Conservation (phyloP, 257 asterid species). For the Solanum bulbocastanum region DNA sequence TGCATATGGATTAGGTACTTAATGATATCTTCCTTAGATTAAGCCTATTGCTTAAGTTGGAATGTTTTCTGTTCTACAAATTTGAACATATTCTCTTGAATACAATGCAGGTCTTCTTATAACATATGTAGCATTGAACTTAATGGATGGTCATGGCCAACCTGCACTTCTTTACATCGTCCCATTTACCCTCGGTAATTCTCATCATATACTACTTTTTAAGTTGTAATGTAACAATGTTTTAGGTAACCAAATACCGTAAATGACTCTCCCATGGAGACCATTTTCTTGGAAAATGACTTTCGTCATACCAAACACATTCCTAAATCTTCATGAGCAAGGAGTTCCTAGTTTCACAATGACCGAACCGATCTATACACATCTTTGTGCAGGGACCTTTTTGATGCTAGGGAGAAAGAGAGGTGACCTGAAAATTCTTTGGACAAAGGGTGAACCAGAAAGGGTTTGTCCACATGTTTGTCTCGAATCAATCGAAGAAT, state of each 20-base stretch:
- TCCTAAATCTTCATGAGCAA: not conserved
- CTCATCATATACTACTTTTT: not conserved
- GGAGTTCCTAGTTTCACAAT: not conserved
- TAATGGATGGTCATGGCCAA: constrained; percentile 97
- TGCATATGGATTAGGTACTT: constrained; percentile 83
- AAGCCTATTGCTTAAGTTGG: not conserved
- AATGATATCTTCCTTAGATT: not conserved
- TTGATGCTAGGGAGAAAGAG: constrained; percentile 52
- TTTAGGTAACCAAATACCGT: not conserved
- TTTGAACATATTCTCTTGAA: not conserved
- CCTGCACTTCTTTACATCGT: constrained; percentile 90
- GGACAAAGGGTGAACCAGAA: constrained; percentile 75
- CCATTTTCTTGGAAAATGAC: not conserved
- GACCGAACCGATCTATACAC: not conserved
- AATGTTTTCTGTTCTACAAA: not conserved
- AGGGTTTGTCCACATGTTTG: constrained; percentile 67
- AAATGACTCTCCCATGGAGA: not conserved
- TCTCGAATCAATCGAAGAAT: constrained; percentile 42
- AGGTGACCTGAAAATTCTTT: constrained; percentile 57
- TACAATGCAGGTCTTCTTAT: constrained; percentile 60
- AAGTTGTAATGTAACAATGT: not conserved
- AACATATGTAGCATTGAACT: constrained; percentile 65
- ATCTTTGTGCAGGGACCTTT: constrained; percentile 45
- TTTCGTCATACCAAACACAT: not conserved
- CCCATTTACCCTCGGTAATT: constrained; percentile 71